These are phyloP conservation scores for Hysterangium stoloniferum DNA, from an alignment of 768 basidiomycete genomes.

Conservation along the genomic window DNA sequence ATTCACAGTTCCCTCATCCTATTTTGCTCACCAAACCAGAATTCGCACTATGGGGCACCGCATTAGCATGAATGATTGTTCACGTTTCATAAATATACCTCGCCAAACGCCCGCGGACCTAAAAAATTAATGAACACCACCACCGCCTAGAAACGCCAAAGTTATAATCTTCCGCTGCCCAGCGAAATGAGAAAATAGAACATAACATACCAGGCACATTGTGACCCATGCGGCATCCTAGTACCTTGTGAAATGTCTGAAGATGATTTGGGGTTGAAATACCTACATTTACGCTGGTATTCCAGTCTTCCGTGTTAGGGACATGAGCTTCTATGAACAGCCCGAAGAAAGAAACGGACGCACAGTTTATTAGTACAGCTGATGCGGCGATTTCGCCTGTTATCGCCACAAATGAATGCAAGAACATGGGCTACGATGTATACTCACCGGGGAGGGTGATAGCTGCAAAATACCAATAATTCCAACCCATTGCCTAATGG, in stretches of 20 bases:
- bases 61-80: too few relatives aligned
- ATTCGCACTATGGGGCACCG: slow-evolving; percentile 76
- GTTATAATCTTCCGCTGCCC: background rate
- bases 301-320: slow-evolving; percentile 57
- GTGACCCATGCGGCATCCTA: slow-evolving; percentile 73
- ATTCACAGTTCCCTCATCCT: too few relatives aligned
- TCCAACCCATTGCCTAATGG: slow-evolving; percentile 35
- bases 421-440: slow-evolving; percentile 24
- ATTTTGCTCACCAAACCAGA: slow-evolving; percentile 46
- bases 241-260: slow-evolving; percentile 15
- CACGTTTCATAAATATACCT: slow-evolving; percentile 17
- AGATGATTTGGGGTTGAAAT: background rate
- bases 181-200: background rate
- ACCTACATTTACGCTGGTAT: slow-evolving; percentile 20
- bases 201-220: slow-evolving; percentile 42
- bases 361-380: slow-evolving; percentile 61
- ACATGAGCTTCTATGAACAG: too few relatives aligned
- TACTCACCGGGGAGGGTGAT: slow-evolving; percentile 32
- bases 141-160: slow-evolving; percentile 33
- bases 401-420: slow-evolving; percentile 24
- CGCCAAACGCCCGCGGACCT: slow-evolving; percentile 53
- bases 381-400: slow-evolving; percentile 67
- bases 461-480: slow-evolving; percentile 39
- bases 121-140: slow-evolving; percentile 69
- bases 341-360: too few relatives aligned